Evolutionary conservation across 2,329 filamentous ascomycete genomes (phyloP), one percentile per base, ranked within the genome.

Genomic region (Pezicula carpinea): DNA sequence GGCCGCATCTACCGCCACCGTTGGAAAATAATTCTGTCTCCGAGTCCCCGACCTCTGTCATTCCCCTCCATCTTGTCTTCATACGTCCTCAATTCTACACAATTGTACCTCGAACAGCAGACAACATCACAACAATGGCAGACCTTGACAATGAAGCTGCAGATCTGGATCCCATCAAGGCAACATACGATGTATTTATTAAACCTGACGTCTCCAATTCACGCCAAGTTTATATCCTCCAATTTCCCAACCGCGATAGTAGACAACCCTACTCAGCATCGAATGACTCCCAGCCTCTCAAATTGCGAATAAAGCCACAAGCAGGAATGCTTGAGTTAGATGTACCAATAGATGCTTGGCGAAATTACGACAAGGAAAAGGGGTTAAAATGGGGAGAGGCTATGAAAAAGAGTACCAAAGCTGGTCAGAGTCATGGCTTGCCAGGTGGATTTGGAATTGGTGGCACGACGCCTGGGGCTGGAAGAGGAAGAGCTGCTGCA

Each of bases 241-340:
- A 97, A 71, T 95, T 95, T 66, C 85, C 91, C 21, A 91, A 91
- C 68, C 86, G 88, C 53, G 73, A 79, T 34, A 77, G 84, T 53
- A 66, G 63, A 44, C 57, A 65, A 44, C 75, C 79, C 5, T 85
- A 87, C 67, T 78, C 78, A 46, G 74, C 79, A 18, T 63, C 68
- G 11, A 68, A 71, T 44, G 69, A 71, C 14, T 73, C 77, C 23
- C 73, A 76, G 46, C 87, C 92, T 10, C 72, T 80, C 14, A 82
- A 86, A 58, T 73, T 97, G 59, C 89, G 92, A 56, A 72, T 96
- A 64, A 99, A 97, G 71, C 79, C 84, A 13, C 71, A 77, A 47
- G 80, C 87, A 0, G 91, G 91, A 47, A 87, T 96, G 70, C 75
- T 96, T 47, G 93, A 99, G 69, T 75, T 97, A 44, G 93, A 99